These are phyloP conservation scores for Straminergon stramineum DNA, from an alignment of 225 moss, liverwort and hornwort species.

Conservation along the genomic window DNA sequence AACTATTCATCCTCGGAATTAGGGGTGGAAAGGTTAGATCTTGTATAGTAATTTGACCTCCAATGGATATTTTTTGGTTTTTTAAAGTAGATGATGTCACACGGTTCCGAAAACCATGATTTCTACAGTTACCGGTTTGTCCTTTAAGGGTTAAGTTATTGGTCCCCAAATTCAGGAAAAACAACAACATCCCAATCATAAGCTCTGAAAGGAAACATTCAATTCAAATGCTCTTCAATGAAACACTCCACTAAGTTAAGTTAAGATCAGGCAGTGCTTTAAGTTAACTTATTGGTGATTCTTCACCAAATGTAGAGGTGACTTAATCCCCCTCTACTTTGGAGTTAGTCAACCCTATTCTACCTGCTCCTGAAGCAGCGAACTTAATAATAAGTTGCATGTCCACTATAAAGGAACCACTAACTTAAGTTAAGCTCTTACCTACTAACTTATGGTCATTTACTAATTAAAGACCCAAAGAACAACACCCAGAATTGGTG, in stretches of 20 bases:
- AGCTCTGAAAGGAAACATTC: neutral
- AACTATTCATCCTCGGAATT: too few species aligned
- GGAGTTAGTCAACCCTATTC: conserved; percentile 9
- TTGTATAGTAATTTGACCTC: too few species aligned
- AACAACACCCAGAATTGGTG: neutral
- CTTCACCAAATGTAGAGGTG: neutral
- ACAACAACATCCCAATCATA: neutral
- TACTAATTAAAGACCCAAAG: neutral
- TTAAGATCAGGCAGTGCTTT: neutral
- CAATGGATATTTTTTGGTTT: too few species aligned
- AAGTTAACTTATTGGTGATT: neutral
- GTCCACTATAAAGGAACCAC: neutral
- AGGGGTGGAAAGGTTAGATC: too few species aligned
- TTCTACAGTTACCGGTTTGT: too few species aligned
- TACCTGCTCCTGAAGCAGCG: neutral
- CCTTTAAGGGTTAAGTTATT: too few species aligned
- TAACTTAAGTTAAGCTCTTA: neutral
- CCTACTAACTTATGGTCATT: neutral
- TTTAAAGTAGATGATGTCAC: too few species aligned
- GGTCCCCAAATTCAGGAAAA: neutral
- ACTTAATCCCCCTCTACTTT: neutral
- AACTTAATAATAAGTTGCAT: neutral
- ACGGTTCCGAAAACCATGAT: too few species aligned
- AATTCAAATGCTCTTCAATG: neutral
- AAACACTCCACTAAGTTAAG: neutral